Base-by-base conservation (phyloP, 306 rosid species). In the Vigna nakashimae region DNA sequence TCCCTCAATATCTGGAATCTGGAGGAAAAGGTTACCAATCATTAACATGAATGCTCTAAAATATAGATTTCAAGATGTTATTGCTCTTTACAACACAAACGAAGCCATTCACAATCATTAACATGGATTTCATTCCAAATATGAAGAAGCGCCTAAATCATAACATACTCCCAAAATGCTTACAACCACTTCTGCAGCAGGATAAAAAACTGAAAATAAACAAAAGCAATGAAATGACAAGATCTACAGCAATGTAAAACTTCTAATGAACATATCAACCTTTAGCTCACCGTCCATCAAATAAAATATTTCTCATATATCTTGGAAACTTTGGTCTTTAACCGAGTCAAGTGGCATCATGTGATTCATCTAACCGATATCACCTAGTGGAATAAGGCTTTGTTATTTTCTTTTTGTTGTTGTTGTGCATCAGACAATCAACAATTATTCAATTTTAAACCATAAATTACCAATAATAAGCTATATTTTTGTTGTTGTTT, bases 1-100 rank as follows among this genome's bases (percentile, higher is more conserved):
- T 96, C 98, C 90, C 99, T 92, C 89, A 96, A 82, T 85, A 89
- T 87, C 91, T 96, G 99, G 89, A 92, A 96, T 74, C 99, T 93
- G 93, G 84, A 90, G 73, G 66, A 68, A 75, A 53, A 48, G 65
- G 78, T 70, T 40, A 69, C 69, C 69, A 71, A 63, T 69, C 77
- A 43, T 71, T 75, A 88, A 56, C 38, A 64, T 13, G 13, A 82
- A 64, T 42, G 76, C 40, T n/a, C 53, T 62, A 65, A 80, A 72
- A 26, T 57, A 67, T 50, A 42, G 40, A 46, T n/a, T 69, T 69
- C 65, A 42, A 73, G 28, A 20, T 48, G 20, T 65, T 57, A 38
- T 20, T 15, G 58, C 40, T 43, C 78, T 17, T 65, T 24, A 42
- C 22, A 30, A 9, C 12, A 57, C 34, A 76, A 24, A 56, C 69